Base-by-base conservation (phyloP, 169 alveolate species). In the Plasmodium cynomolgi region DNA sequence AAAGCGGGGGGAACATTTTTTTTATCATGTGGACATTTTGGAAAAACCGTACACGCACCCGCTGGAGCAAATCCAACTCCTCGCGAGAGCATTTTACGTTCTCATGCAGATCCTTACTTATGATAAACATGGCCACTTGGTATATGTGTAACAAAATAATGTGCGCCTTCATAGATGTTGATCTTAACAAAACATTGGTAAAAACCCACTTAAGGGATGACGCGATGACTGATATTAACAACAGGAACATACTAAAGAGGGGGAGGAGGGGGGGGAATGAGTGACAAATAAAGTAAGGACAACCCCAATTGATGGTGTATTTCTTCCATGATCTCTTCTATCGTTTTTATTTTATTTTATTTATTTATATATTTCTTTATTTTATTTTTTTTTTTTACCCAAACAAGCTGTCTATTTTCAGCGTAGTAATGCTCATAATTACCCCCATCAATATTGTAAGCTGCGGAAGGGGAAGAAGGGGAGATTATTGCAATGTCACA, bases 171-270 rank as follows among this genome's bases (percentile, higher is more conserved):
- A 84, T 84, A 3, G 92, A 34, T 39, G 92, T 84, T 17, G 92
- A 84, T 84, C 44, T 84, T 84, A 84, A 72, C 23, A 84, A 34
- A 68, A 84, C 47, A 41, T 84, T 73, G 8, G 92, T 84, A 84
- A 84, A 84, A 34, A 84, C 92, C 92, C 92, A 84, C 50, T 84
- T 84, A 72, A 72, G 56, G 23, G 92, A 84, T 37, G 92, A 71
- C 33, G 92, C 20, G 34, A 84, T 84, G 58, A 84, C 92, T 15
- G 82, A 84, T 68, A 84, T 84, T 5, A 84, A 39, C 29, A 84
- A 37, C n/a, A 84, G 74, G 72, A 84, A 84, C 4, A 84, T 33
- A 20, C 92, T 84, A 54, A 26, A 33, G 20, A 29, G 37, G 17
- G 33, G 62, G 33, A 50, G 37, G 15, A 75, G 17, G 11, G 11